Evolutionary conservation across 2,329 filamentous ascomycete species (phyloP), one percentile per base, ranked within the genome.

Genomic region (Trichoderma aggressivum): DNA sequence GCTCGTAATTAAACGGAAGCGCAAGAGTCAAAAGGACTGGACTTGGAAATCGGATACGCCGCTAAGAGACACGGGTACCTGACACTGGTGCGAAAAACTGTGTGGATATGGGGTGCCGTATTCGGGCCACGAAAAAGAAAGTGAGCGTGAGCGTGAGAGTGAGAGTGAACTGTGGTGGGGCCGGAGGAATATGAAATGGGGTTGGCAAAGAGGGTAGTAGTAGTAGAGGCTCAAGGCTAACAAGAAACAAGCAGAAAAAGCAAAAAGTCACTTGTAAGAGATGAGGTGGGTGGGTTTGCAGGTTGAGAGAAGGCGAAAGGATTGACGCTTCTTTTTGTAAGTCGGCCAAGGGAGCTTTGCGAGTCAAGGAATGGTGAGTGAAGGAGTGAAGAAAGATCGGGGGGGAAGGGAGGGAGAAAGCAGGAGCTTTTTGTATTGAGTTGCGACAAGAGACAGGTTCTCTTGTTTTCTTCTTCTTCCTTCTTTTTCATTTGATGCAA

Each of bases 21-120:
- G 39, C 30, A 43, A 59, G 36, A 71, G 66, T 61, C 55, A 43
- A 56, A 56, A 18, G 32, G 39, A n/a, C n/a, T n/a, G n/a, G n/a
- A n/a, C n/a, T n/a, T n/a, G n/a, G n/a, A 55, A 70, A 63, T 69
- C 70, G 60, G 65, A 56, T 69, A 64, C 39, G 70, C 70, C 65
- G 65, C 67, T 53, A 72, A 56, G 71, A 68, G 58, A 75, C 65
- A 75, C 74, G 74, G 73, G 74, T 73, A 75, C 74, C 75, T 76
- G 73, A 71, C 71, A 66, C 72, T 73, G 72, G 72, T 68, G 53
- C 68, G 60, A 66, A 24, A 50, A 53, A 59, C 71, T 47, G 63
- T 69, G 66, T 47, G 65, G 47, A 62, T 69, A 71, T 55, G 73
- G 73, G 53, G 74, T 71, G 73, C 70, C 66, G 70, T 67, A 71